A percentile compares a stretch with the other conserved stretches of the same genome.
phyloP scores from a whole-genome alignment of 2,329 filamentous ascomycete species.

The Macroventuria anomochaeta region DNA sequence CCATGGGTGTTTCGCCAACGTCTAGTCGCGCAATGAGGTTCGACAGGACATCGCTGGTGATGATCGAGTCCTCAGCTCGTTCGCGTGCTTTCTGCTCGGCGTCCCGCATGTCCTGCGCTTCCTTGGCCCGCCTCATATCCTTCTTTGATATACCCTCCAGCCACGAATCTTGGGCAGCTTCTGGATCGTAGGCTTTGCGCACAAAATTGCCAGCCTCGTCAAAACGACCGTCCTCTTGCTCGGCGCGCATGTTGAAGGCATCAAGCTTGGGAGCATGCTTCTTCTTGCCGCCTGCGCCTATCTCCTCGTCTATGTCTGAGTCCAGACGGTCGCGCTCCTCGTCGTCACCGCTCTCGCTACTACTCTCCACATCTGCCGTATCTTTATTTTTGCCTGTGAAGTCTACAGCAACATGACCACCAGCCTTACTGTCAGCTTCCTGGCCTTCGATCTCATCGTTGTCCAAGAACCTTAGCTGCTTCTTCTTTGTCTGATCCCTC shows the following conservation, averaged over 20 bases:
- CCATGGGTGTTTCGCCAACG: slow-evolving; percentile 82
- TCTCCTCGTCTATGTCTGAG: slow-evolving; percentile 78
- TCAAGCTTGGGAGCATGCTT: slow-evolving; percentile 92
- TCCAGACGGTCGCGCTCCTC: slow-evolving; percentile 71
- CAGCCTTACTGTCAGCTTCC: slow-evolving; percentile 73
- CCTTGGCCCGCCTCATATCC: slow-evolving; percentile 86
- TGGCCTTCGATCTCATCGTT: slow-evolving; percentile 78
- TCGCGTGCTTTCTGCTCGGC: slow-evolving; percentile 74
- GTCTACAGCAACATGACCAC: slow-evolving; percentile 68
- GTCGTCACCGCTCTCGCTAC: slow-evolving; percentile 65
- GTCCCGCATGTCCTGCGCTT: slow-evolving; percentile 85
- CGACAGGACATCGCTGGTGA: slow-evolving; percentile 75
- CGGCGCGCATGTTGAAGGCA: slow-evolving; percentile 90
- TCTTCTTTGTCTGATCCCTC: slow-evolving; percentile 65
- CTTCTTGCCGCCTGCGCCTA: slow-evolving; percentile 89
- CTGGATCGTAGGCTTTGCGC: slow-evolving; percentile 84
- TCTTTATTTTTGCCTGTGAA: slow-evolving; percentile 54
- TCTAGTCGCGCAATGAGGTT: slow-evolving; percentile 77
- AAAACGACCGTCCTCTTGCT: slow-evolving; percentile 91
- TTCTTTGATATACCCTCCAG: slow-evolving; percentile 91
- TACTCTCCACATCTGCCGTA: slow-evolving; percentile 69
- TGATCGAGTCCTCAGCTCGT: slow-evolving; percentile 74
- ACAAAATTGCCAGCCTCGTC: slow-evolving; percentile 92
- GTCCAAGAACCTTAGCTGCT: slow-evolving; percentile 66
- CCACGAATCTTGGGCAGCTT: slow-evolving; percentile 91